Percentiles rank a stretch among this genome's conserved stretches.
Conservation (phyloP, 1,284 basidiomycete species). For the Boletus hoseneyae region DNA sequence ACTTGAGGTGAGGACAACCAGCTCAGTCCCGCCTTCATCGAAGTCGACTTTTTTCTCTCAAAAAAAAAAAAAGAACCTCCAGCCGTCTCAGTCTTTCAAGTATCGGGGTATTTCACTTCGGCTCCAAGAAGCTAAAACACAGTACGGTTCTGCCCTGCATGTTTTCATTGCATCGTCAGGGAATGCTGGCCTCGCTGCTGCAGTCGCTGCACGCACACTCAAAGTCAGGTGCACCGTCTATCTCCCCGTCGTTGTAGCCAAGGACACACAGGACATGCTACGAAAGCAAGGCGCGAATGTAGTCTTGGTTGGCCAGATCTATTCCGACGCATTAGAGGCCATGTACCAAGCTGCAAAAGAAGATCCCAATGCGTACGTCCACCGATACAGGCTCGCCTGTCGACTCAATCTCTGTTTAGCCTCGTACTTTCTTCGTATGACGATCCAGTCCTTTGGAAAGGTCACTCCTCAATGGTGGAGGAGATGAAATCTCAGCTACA, state of each 20-base stretch:
- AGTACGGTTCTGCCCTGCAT: constrained; percentile 51
- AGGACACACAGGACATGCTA: constrained; percentile 48
- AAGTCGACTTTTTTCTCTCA: no score
- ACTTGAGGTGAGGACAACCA: constrained; percentile 50
- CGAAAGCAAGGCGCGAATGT: constrained; percentile 53
- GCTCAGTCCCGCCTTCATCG: no score
- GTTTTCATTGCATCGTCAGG: constrained; percentile 69
- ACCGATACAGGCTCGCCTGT: background rate
- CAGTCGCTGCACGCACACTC: constrained; percentile 55
- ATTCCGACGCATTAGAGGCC: constrained; percentile 51
- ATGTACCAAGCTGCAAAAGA: constrained; percentile 43
- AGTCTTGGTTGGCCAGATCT: constrained; percentile 50
- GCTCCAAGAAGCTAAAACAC: constrained; percentile 47
- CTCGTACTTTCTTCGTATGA: constrained; percentile 70
- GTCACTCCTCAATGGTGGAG: constrained; percentile 65
- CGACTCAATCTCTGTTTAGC: constrained; percentile 34
- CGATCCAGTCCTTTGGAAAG: constrained; percentile 64
- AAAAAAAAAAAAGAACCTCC: constrained; percentile 63
- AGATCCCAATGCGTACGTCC: constrained; percentile 52
- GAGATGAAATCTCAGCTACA: constrained; percentile 58
- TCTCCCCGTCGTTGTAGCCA: constrained; percentile 51
- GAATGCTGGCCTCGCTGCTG: constrained; percentile 70
- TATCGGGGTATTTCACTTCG: constrained; percentile 66
- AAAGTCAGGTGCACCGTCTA: constrained; percentile 62
- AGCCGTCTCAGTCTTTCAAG: constrained; percentile 74